Conservation (phyloP, 129 eudicot species). For the Mikania micrantha region DNA sequence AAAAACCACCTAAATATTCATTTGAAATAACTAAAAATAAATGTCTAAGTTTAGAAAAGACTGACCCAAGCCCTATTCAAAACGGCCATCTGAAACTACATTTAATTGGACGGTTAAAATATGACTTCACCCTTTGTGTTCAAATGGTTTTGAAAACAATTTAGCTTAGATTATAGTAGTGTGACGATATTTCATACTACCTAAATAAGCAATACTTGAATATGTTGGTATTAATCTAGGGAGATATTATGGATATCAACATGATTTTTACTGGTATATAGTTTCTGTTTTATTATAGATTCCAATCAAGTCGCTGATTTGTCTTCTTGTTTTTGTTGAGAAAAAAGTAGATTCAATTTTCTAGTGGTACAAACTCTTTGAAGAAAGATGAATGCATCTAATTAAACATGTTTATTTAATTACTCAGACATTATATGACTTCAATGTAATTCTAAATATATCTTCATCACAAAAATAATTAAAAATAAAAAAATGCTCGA, state of each 20-base stretch:
- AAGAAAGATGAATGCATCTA: constrained; percentile 15
- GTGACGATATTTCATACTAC: too few species aligned
- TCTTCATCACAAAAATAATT: background rate
- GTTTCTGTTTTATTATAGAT: constrained; percentile 19
- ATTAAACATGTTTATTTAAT: constrained; percentile 7
- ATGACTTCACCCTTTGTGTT: too few species aligned
- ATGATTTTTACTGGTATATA: background rate
- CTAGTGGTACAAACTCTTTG: constrained; percentile 25
- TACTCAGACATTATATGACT: constrained; percentile 9
- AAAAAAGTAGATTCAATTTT: constrained; percentile 17
- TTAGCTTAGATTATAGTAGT: too few species aligned
- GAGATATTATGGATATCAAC: constrained; percentile 16
- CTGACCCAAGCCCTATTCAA: too few species aligned
- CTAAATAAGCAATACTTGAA: background rate
- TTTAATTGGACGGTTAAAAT: too few species aligned
- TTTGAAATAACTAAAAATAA: too few species aligned
- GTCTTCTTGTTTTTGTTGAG: constrained; percentile 23
- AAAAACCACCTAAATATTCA: too few species aligned
- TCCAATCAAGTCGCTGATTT: constrained; percentile 26
- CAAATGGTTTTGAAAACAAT: too few species aligned
- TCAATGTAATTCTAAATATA: background rate
- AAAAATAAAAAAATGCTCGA: background rate
- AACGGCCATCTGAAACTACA: too few species aligned
- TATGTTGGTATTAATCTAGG: constrained; percentile 25
- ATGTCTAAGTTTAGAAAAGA: too few species aligned